phyloP scores from a whole-genome alignment of 495 filamentous ascomycete genomes.

The Parachaetomium inaequale region DNA sequence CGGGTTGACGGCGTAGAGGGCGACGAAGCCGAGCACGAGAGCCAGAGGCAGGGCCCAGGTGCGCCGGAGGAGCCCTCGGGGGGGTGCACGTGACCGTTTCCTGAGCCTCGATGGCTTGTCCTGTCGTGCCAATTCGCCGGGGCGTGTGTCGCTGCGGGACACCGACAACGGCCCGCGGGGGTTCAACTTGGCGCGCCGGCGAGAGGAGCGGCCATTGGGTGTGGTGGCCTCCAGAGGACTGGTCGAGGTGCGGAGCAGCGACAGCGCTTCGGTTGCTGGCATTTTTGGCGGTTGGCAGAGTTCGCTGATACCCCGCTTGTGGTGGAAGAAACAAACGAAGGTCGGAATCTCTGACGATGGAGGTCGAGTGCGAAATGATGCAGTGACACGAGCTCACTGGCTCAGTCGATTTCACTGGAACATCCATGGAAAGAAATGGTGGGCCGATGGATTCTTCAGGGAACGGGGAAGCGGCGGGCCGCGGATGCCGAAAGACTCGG shows the following conservation, averaged over 20 bases:
- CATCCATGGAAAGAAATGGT: too few relatives aligned
- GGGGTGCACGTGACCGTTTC: neutral
- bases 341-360: neutral
- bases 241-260: neutral
- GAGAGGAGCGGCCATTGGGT: neutral
- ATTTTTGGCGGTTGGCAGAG: neutral
- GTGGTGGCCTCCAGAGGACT: neutral
- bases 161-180: neutral
- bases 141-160: neutral
- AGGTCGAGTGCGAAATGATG: neutral
- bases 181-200: neutral
- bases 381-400: neutral
- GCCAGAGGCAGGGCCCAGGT: constrained; percentile 79
- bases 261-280: neutral
- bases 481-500: neutral
- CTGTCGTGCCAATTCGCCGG: neutral
- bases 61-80: constrained; percentile 35
- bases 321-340: neutral
- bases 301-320: neutral
- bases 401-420: neutral
- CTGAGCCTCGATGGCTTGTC: neutral
- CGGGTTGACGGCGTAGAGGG: constrained; percentile 73
- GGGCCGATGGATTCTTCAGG: neutral
- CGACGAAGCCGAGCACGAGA: constrained; percentile 59
- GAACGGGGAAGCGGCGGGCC: neutral